phyloP scores from a whole-genome alignment of 208 protist genomes.

The Crithidia expoeki region DNA sequence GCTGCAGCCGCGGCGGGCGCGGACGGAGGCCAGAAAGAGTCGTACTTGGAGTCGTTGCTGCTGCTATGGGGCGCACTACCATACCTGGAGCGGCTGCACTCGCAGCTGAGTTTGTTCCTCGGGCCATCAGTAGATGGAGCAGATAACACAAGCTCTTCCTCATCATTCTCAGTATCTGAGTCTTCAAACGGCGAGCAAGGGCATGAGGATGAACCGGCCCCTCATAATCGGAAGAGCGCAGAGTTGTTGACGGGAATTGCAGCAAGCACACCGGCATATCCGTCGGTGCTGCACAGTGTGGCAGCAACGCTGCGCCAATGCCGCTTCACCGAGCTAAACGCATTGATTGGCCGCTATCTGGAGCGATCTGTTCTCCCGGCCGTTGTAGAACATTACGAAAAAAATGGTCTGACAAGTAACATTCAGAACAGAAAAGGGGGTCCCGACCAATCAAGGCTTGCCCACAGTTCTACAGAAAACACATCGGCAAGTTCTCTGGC shows the following conservation, averaged over 20 bases:
- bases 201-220: background rate
- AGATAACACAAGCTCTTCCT: background rate
- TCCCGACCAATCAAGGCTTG: background rate
- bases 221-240: background rate
- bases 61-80: slow-evolving; percentile 43
- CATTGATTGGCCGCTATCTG: slow-evolving; percentile 44
- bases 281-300: slow-evolving; percentile 50
- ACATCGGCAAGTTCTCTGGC: background rate
- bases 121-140: background rate
- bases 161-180: background rate
- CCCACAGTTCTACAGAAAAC: background rate
- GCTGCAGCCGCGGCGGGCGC: slow-evolving; percentile 23
- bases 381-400: slow-evolving; percentile 30
- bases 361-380: slow-evolving; percentile 36
- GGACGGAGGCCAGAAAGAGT: slow-evolving; percentile 16
- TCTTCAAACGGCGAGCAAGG: background rate
- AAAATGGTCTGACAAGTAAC: background rate
- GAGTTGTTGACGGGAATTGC: background rate
- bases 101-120: slow-evolving; percentile 25
- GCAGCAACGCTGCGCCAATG: slow-evolving; percentile 46
- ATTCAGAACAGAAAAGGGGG: background rate
- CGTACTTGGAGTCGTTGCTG: slow-evolving; percentile 39
- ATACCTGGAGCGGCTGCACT: slow-evolving; percentile 24
- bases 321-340: slow-evolving; percentile 40
- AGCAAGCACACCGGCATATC: slow-evolving; percentile 18